Evolutionary conservation across 163 green algal species (phyloP), one percentile per base, ranked within the genome.

Genomic region (Chlorella variabilis): DNA sequence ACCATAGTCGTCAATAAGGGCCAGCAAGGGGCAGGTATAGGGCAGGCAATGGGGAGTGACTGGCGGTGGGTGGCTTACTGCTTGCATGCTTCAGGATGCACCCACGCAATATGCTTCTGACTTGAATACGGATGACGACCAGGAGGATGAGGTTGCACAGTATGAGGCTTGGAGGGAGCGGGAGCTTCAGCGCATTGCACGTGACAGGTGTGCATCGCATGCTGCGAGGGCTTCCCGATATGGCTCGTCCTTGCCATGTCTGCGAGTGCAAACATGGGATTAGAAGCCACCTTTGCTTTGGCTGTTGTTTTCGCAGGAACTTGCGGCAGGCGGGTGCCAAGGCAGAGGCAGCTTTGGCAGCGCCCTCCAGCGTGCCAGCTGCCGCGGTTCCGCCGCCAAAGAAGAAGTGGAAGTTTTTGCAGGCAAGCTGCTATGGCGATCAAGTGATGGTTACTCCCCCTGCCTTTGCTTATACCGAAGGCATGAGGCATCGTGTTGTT

Each of bases 61-160:
- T 54, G 45, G 11, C 23, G 54, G 54, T 63, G 18, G 54, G 54
- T 29, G 23, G 15, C 69, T 77, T 58, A 33, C n/a, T 76, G 1
- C 4, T 71, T 2, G 25, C 33, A 2, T 56, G 17, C 17, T 42
- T 34, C 71, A 78, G 45, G 71, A 71, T 81, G 70, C 45, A 68
- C 21, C 65, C 76, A 39, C 34, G 84, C 29, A 77, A 85, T 9
- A 63, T 88, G 42, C 89, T 17, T 54, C 89, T 25, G 96, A 98
- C 78, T 91, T 98, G 8, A 91, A 97, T 82, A 98, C 96, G 2
- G 56, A 58, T 29, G 96, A 98, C 75, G 96, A 99, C 79, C 94
- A 98, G 61, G 62, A 87, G 23, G 69, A 93, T 31, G 87, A 90
- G 70, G 89, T 91, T 34, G 87, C 49, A 27, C 92, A 96, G 23